Base-by-base conservation (phyloP, 2,329 filamentous ascomycete species). In the Lachnellula arida region DNA sequence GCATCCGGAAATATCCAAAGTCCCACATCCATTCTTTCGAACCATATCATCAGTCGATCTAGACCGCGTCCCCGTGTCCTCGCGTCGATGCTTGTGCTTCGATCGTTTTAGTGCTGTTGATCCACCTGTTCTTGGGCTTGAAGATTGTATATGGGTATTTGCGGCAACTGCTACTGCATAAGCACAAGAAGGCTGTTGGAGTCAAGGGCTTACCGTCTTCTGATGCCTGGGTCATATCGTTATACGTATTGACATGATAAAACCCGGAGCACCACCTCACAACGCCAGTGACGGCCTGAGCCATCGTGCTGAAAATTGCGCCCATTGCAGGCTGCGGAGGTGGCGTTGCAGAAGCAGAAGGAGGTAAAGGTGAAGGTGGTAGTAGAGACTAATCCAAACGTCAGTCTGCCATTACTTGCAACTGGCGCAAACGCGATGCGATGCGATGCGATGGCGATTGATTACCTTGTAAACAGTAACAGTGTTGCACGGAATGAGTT, bases 81-180 rank as follows among this genome's bases (percentile, higher is more conserved):
- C 42, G 28, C 15, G 22, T 5, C 22, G 44, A 19, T 51, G 54
- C 14, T 46, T 60, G 12, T 17, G 44, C 54, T 51, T 62, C 25
- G 54, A 57, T n/a, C 62, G 61, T 59, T 65, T 64, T 8, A 61
- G 32, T 17, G 63, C 39, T 12, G 50, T 57, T 2, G 50, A 52
- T 37, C 60, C 58, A 51, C 62, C 55, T 12, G 43, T n/a, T 59
- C 60, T 59, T 23, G 53, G 19, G 44, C 54, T 44, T 5, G 56
- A 49, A 5, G 46, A 47, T 23, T 63, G 57, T 35, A 58, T 54
- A 53, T 62, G 60, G 15, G 49, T 51, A 22, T 57, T 55, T 25
- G 62, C 25, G 49, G 59, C 47, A 28, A 57, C 62, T 64, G 17
- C 12, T 40, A 19, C n/a, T n/a, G 32, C 39, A 59, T 46, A 52